Evolutionary conservation across 192 early-diverging fungal genomes (phyloP).

Genomic region (Umbelopsis ramanniana): DNA sequence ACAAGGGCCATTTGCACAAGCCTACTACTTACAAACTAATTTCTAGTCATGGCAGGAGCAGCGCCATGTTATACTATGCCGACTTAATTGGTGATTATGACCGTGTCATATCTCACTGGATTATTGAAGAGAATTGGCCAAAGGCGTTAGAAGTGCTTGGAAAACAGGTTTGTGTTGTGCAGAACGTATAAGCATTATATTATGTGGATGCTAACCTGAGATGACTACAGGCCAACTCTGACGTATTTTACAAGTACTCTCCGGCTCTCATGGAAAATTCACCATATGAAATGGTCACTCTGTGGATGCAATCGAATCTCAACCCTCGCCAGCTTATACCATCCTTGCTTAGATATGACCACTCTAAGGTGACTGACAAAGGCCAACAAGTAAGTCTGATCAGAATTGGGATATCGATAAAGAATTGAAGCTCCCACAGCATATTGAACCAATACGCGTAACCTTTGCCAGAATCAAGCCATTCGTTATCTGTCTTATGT

Average conservation of each 20-base stretch:
- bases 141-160: conserved; percentile 80
- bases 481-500: conserved; percentile 89
- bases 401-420: too few relatives aligned
- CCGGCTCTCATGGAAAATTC: conserved; percentile 83
- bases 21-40: conserved; percentile 82
- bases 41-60: conserved; percentile 81
- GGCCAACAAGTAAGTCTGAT: conserved; percentile 33
- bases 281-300: conserved; percentile 83
- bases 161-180: conserved; percentile 61
- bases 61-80: conserved; percentile 83
- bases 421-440: background rate
- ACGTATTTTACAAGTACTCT: conserved; percentile 89
- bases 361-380: conserved; percentile 40
- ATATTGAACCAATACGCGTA: background rate
- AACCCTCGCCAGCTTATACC: conserved; percentile 87
- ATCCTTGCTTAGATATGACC: conserved; percentile 78
- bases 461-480: conserved; percentile 73
- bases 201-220: background rate
- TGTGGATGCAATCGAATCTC: conserved; percentile 86
- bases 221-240: conserved; percentile 60
- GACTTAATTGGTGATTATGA: conserved; percentile 86
- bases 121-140: conserved; percentile 74
- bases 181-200: too few relatives aligned
- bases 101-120: conserved; percentile 84
- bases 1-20: conserved; percentile 68